A percentile compares a stretch with the other conserved stretches of the same genome.
Conservation (phyloP, 2,329 filamentous ascomycete species). For the Penicillium glabrum region DNA sequence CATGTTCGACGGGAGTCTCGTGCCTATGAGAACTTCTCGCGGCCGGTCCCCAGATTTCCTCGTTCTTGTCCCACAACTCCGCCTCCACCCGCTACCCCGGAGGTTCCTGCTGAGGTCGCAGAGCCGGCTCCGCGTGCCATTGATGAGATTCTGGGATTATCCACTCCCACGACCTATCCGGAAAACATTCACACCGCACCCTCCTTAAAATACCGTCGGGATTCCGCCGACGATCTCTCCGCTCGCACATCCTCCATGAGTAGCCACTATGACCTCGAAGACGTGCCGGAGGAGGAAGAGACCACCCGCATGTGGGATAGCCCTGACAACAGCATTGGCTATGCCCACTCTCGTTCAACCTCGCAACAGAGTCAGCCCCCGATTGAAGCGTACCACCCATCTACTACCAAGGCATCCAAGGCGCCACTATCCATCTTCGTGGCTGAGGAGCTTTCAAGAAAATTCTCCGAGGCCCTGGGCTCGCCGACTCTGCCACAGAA, state of each 20-base stretch:
- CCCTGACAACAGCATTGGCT: constrained; percentile 22
- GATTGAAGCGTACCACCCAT: constrained; percentile 3
- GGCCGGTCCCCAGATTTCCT: constrained; percentile 47
- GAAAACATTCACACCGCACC: constrained; percentile 31
- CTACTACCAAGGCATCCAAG: constrained; percentile 16
- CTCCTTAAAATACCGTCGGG: constrained; percentile 44
- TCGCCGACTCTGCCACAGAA: constrained; percentile 40
- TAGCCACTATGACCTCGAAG: constrained; percentile 41
- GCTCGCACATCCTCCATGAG: constrained; percentile 43
- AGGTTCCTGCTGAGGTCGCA: constrained; percentile 27
- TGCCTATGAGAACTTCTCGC: constrained; percentile 56
- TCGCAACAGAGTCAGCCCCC: constrained; percentile 16
- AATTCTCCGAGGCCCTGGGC: constrained; percentile 48
- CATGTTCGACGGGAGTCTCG: constrained; percentile 35
- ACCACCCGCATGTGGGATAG: constrained; percentile 33
- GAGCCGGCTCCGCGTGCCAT: constrained; percentile 42
- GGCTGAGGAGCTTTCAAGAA: constrained; percentile 34
- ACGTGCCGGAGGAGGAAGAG: constrained; percentile 50
- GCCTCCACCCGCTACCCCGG: constrained; percentile 40
- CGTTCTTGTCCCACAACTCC: constrained; percentile 41
- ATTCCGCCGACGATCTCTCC: constrained; percentile 40
- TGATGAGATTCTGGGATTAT: constrained; percentile 40
- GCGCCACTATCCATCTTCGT: constrained; percentile 33
- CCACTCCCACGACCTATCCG: constrained; percentile 29
- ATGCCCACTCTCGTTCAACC: constrained; percentile 17